Evolutionary conservation across 768 basidiomycete species (phyloP).

Genomic region (Amyloporia xantha): DNA sequence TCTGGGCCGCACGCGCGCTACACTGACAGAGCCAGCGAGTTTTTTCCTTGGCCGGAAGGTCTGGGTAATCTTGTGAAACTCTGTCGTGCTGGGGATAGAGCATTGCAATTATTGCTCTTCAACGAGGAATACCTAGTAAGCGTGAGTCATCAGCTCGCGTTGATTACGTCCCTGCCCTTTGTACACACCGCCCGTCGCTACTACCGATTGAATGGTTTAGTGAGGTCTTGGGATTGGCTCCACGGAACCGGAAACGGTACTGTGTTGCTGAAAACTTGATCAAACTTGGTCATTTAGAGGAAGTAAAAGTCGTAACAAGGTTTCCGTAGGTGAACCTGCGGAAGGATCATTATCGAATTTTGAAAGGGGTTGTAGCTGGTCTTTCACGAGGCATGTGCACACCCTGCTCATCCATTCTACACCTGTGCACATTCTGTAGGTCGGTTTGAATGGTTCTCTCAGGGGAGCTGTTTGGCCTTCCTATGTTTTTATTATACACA

Average conservation of each 20-base stretch:
- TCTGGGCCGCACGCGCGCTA: conserved; percentile 84
- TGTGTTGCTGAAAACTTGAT: conserved; percentile 49
- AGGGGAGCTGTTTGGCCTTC: too few relatives aligned
- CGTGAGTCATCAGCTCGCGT: conserved; percentile 83
- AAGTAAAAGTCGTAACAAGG: conserved; percentile 81
- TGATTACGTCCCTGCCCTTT: conserved; percentile 90
- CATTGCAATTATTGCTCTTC: conserved; percentile 91
- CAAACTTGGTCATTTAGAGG: conserved; percentile 82
- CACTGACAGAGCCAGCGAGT: conserved; percentile 88
- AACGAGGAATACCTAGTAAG: conserved; percentile 89
- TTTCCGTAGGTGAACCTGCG: conserved; percentile 80
- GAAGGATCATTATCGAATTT: conserved; percentile 63
- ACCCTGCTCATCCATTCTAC: conserved; percentile 32
- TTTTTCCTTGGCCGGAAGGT: too few relatives aligned
- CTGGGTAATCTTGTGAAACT: too few relatives aligned
- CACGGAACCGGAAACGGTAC: conserved; percentile 48
- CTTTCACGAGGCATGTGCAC: conserved; percentile 23
- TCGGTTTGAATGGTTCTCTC: conserved; percentile 13
- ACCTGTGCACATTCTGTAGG: conserved; percentile 38
- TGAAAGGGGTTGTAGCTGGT: conserved; percentile 16
- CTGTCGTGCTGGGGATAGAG: conserved; percentile 82
- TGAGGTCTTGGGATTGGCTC: conserved; percentile 79
- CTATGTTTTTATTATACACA: conserved; percentile 15
- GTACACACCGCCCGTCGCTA: conserved; percentile 88
- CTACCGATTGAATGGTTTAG: conserved; percentile 90